These are phyloP conservation scores for Chytridiales sp. DNA, from an alignment of 371 early-diverging fungal genomes.

Conservation along the genomic window DNA sequence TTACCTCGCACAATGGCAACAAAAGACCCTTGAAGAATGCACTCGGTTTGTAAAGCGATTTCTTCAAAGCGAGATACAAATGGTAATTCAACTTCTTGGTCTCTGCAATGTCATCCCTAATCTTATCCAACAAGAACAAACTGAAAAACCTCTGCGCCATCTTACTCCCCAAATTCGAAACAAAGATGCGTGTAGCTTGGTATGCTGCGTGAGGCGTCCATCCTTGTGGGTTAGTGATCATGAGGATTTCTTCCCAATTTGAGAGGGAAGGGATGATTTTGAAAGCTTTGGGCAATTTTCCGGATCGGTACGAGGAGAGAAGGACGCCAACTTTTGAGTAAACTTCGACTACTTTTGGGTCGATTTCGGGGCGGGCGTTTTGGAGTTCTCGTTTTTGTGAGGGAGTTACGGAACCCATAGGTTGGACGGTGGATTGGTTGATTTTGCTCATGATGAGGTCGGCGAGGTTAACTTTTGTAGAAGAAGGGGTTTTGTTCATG, in stretches of 20 bases:
- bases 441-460: constrained; percentile 95
- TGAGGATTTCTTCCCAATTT: constrained; percentile 96
- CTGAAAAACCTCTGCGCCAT: constrained; percentile 91
- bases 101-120: constrained; percentile 90
- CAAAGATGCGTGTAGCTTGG: constrained; percentile 94
- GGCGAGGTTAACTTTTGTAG: constrained; percentile 79
- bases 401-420: not conserved
- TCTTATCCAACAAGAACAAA: constrained; percentile 83
- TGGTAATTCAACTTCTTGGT: constrained; percentile 96
- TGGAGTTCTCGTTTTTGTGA: not conserved
- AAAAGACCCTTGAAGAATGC: constrained; percentile 98
- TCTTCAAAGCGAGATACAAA: constrained; percentile 93
- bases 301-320: constrained; percentile 90
- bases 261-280: constrained; percentile 93
- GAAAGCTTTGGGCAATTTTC: constrained; percentile 96
- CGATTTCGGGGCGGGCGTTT: constrained; percentile 37
- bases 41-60: constrained; percentile 93
- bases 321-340: constrained; percentile 93
- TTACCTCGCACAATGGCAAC: constrained; percentile 89
- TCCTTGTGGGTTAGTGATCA: constrained; percentile 82
- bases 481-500: constrained; percentile 74
- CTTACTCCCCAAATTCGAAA: constrained; percentile 88
- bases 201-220: constrained; percentile 97
- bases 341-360: constrained; percentile 91
- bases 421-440: constrained; percentile 46